Evolutionary conservation across 805 yeast species (phyloP), one percentile per base, ranked within the genome.

Genomic region (Schwanniomyces vanrijiae): DNA sequence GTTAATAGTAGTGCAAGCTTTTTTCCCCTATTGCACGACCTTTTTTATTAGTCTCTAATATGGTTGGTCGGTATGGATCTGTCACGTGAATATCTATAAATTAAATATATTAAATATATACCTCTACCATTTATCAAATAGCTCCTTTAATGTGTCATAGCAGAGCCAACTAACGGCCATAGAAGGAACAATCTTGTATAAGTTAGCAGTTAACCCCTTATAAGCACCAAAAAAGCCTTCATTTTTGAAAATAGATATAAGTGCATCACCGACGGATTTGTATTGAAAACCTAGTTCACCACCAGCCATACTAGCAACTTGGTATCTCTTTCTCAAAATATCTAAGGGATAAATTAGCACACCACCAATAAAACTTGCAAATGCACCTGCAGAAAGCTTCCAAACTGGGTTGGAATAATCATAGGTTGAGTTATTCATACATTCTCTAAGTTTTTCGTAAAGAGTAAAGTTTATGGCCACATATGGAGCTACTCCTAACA

Each of bases 151-250:
- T 26, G 84, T 67, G 54, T 95, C 98, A 64, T 82, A 85, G 51
- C 88, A 82, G 55, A 90, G 73, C 96, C 97, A 92, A 50, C 92
- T 89, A 14, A 91, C 90, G 3, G 98, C 98, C 91, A 94, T 92
- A 11, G 94, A 84, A 0, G 98, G 97, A 40, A 90, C 87, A 3
- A 92, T 94, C 62, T 91, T 92, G 74, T 88, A 84, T 62, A 89
- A 73, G 60, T 90, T 90, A 1, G 96, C 94, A 2, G 83, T 76
- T 63, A 86, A 72, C 0, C 92, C 92, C 57, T 81, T 84, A 68
- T 84, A 86, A 33, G 86, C 79, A 1, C 91, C 92, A 38, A 64
- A 69, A 42, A 76, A 70, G 1, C 97, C 97, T 64, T 92, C 98
- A 18, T 75, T 68, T 51, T 68, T 75, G 48, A 86, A 83, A 31